Evolutionary conservation across 2,329 filamentous ascomycete genomes (phyloP).

Genomic region (Alternaria hordeiaustralica): DNA sequence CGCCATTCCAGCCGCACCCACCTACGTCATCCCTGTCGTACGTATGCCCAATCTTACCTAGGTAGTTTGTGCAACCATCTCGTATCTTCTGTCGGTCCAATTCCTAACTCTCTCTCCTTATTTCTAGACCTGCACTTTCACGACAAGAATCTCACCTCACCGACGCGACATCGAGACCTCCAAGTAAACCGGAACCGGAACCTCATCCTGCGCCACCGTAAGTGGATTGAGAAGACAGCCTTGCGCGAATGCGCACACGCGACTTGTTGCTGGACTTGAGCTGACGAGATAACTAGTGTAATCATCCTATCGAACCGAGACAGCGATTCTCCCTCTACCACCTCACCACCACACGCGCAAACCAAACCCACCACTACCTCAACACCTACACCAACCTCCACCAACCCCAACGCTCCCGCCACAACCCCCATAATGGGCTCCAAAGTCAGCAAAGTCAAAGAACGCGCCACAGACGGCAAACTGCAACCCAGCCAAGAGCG

Average conservation of each 20-base stretch:
- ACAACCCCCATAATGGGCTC: constrained; percentile 34
- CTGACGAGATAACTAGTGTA: constrained; percentile 12
- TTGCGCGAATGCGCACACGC: background rate
- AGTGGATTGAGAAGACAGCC: background rate
- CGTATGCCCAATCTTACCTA: constrained; percentile 20
- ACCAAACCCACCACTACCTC: background rate
- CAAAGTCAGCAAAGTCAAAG: constrained; percentile 32
- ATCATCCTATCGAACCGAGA: constrained; percentile 25
- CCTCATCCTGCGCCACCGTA: constrained; percentile 27
- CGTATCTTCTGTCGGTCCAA: background rate
- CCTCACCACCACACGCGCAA: background rate
- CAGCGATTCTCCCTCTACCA: background rate
- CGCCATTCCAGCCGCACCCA: constrained; percentile 18
- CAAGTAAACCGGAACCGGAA: constrained; percentile 16
- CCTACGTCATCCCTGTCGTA: constrained; percentile 35
- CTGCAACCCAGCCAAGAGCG: constrained; percentile 33
- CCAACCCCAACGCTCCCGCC: background rate
- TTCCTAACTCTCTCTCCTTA: background rate
- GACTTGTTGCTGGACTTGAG: background rate
- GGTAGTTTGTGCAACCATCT: background rate
- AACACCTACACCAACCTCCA: background rate
- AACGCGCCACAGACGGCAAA: constrained; percentile 23
- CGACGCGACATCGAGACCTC: background rate
- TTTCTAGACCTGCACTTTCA: constrained; percentile 1
- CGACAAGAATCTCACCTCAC: background rate